A percentile compares a stretch with the other conserved stretches of the same genome.
These are phyloP conservation scores for Chloropicon primus DNA, from an alignment of 139 green algal species.

Conservation along the genomic window DNA sequence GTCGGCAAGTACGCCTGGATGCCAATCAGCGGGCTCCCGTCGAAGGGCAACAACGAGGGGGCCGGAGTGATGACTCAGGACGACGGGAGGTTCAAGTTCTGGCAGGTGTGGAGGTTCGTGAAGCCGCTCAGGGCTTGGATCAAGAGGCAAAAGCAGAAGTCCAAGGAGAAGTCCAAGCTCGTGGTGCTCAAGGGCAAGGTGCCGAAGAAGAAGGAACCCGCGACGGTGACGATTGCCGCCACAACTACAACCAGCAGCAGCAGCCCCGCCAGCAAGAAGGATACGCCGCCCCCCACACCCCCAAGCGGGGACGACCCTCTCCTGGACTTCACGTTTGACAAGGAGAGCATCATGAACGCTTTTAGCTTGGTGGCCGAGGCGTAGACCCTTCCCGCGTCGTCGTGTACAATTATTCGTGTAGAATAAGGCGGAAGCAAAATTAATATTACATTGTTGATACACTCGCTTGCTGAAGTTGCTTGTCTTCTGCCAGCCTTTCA, in stretches of 20 bases:
- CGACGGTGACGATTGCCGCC: neutral
- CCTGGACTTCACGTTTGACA: neutral
- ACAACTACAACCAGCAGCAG: neutral
- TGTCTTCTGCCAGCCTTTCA: too few relatives aligned
- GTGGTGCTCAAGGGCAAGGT: too few relatives aligned
- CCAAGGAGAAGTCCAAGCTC: neutral
- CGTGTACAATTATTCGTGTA: neutral
- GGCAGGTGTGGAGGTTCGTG: slow-evolving; percentile 57
- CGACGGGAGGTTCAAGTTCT: slow-evolving; percentile 58
- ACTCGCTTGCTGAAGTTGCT: too few relatives aligned
- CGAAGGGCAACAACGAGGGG: neutral
- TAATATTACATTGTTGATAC: neutral
- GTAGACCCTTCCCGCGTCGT: too few relatives aligned
- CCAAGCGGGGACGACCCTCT: neutral
- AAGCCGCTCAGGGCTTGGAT: slow-evolving; percentile 44
- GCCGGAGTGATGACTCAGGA: neutral
- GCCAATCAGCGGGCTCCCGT: slow-evolving; percentile 36
- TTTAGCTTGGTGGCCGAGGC: neutral
- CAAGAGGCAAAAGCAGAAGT: slow-evolving; percentile 9
- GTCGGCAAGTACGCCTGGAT: slow-evolving; percentile 72
- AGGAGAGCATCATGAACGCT: neutral
- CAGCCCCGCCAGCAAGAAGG: too few relatives aligned
- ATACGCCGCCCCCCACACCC: too few relatives aligned
- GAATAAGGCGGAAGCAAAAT: too few relatives aligned
- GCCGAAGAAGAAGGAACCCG: neutral